phyloP scores from a whole-genome alignment of 352 stramenopile genomes.

The Phytophthora pisi region DNA sequence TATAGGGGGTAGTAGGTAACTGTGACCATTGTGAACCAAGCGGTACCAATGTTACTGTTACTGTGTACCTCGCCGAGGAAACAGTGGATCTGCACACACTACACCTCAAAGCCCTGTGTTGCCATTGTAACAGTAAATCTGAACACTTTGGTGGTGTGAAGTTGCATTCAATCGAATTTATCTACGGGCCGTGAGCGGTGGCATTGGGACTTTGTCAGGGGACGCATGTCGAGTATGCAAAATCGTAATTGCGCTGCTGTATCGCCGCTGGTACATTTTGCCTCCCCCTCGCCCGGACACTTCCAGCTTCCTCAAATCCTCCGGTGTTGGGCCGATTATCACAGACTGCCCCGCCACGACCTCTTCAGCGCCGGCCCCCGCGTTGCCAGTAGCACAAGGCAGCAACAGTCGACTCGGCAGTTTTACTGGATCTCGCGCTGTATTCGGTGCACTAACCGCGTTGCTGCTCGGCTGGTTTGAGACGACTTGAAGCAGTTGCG shows the following conservation, averaged over 20 bases:
- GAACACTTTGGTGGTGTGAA: no score
- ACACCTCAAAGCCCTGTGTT: no score
- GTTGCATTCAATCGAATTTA: background rate
- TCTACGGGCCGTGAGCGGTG: background rate
- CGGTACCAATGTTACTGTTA: no score
- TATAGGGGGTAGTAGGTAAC: no score
- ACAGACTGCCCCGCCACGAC: background rate
- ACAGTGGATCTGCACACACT: no score
- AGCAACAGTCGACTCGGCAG: background rate
- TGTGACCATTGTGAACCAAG: no score
- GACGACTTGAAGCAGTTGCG: conserved; percentile 44
- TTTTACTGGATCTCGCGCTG: conserved; percentile 2
- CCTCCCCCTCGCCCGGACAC: background rate
- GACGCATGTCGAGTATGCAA: background rate
- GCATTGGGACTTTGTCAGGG: background rate
- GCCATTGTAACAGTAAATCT: no score
- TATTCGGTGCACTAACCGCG: background rate
- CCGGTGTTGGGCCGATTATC: background rate
- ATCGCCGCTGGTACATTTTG: conserved; percentile 4
- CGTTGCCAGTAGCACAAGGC: background rate
- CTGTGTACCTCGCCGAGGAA: no score
- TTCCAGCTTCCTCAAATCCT: conserved; percentile 2
- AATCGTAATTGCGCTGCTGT: conserved; percentile 7
- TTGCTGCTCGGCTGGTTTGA: background rate
- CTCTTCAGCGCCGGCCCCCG: conserved; percentile 1